Evolutionary conservation across 768 basidiomycete genomes (phyloP).

Genomic region (Lentinus brumalis): DNA sequence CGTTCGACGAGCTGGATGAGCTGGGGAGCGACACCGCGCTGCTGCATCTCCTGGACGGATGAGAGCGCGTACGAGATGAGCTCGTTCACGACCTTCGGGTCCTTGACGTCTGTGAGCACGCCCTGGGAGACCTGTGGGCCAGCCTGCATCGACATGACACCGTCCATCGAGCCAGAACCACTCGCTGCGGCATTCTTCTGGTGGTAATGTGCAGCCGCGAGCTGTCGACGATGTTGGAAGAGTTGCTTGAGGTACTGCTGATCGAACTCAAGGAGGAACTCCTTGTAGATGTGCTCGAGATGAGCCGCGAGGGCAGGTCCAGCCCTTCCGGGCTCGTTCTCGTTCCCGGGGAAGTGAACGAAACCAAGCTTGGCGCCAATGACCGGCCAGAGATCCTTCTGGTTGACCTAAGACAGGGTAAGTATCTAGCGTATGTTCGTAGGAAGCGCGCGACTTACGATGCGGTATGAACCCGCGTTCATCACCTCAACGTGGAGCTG

Average conservation of each 20-base stretch:
- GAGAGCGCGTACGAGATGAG: conserved; percentile 51
- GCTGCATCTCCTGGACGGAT: conserved; percentile 53
- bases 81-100: conserved; percentile 41
- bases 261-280: conserved; percentile 61
- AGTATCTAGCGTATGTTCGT: background rate
- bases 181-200: background rate
- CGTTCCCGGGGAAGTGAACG: conserved; percentile 62
- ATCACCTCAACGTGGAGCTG: conserved; percentile 60
- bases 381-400: conserved; percentile 59
- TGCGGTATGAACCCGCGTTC: conserved; percentile 47
- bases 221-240: background rate
- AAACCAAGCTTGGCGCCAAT: conserved; percentile 71
- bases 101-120: conserved; percentile 15
- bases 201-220: background rate
- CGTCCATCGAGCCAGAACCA: background rate
- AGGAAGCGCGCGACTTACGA: conserved; percentile 36
- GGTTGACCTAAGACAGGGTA: conserved; percentile 3
- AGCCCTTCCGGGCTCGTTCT: conserved; percentile 59
- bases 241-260: conserved; percentile 31
- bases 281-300: conserved; percentile 60
- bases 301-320: conserved; percentile 65
- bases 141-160: background rate
- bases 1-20: conserved; percentile 60
- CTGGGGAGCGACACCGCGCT: conserved; percentile 47
- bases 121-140: background rate